Base-by-base conservation (phyloP, 148 eudicot species). In the Vaccinium macrocarpon region DNA sequence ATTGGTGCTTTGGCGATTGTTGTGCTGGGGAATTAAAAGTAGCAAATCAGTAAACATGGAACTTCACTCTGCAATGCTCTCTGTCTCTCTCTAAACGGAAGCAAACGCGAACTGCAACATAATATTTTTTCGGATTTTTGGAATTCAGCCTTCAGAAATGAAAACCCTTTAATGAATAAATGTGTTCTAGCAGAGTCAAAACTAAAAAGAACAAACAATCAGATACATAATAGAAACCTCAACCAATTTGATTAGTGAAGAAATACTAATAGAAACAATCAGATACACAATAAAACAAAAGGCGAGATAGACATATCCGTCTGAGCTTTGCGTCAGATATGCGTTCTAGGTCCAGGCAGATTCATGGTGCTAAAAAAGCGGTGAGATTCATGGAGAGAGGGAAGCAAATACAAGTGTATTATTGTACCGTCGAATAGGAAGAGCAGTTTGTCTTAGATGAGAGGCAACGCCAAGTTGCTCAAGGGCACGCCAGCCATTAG, bases 381-480 rank as follows among this genome's bases (percentile, higher is more conserved):
- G 21, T 19, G 62, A 57, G n/a, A 57, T 19, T 61, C 62, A 57
- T 57, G n/a, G 68, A 62, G 38, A 61, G 79, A 15, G 56, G 16
- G 11, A 15, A 7, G 66, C 66, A 59, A 6, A 21, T 59, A 21
- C 25, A 1, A 59, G 8, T 59, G 11, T 21, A 19, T 59, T 19
- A 19, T 59, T 6, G 72, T 66, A 84, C 86, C 86, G 56, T 52
- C 35, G 12, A 61, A 61, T 1, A 25, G n/a, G 27, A n/a, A 61
- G 12, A 61, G 68, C 25, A 61, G 68, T 61, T 61, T 21, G 27
- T 61, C 68, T 61, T 11, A 61, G 68, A 21, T 21, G n/a, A 21
- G 68, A 3, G 3, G 68, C 68, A 61, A 61, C 12, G 11, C 68
- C 27, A 0, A 61, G 68, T 8, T 61, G 68, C n/a, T 61, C 68